These are phyloP conservation scores for Mortierella polycephala DNA, from an alignment of 371 early-diverging fungal genomes.

Conservation along the genomic window DNA sequence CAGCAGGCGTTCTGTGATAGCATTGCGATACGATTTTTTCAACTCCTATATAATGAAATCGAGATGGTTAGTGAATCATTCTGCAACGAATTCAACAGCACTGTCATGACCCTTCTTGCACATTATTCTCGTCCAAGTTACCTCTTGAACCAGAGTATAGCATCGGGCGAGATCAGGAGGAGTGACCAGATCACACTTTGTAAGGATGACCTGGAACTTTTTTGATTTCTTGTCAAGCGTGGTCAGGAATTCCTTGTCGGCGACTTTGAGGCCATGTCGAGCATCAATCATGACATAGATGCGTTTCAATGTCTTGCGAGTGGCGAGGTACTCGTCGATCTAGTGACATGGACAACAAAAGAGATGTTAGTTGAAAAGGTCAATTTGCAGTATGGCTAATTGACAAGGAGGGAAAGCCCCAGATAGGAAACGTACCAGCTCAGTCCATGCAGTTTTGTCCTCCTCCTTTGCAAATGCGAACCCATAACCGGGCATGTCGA, in stretches of 20 bases:
- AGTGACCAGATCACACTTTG: constrained; percentile 81
- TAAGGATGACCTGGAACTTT: constrained; percentile 82
- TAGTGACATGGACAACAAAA: constrained; percentile 19
- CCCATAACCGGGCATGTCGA: constrained; percentile 92
- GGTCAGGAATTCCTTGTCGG: constrained; percentile 68
- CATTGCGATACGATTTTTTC: constrained; percentile 58
- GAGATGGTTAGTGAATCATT: no score
- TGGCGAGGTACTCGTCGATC: constrained; percentile 76
- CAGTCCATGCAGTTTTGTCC: constrained; percentile 66
- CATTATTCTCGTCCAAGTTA: constrained; percentile 4
- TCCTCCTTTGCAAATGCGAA: constrained; percentile 85
- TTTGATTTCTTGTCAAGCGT: constrained; percentile 67
- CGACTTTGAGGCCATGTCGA: constrained; percentile 78
- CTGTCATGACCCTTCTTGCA: not conserved
- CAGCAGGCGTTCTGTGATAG: constrained; percentile 59
- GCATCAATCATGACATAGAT: constrained; percentile 83
- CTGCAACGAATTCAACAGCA: no score
- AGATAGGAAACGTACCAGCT: constrained; percentile 60
- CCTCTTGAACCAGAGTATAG: constrained; percentile 51
- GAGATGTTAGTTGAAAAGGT: not conserved
- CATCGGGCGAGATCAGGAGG: constrained; percentile 73
- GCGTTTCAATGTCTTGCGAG: constrained; percentile 69
- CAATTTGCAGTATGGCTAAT: not conserved
- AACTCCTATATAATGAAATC: constrained; percentile 38
- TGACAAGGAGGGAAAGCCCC: no score